Evolutionary conservation across 2,329 filamentous ascomycete species (phyloP), one percentile per base, ranked within the genome.

Genomic region (Ophiostoma ips): DNA sequence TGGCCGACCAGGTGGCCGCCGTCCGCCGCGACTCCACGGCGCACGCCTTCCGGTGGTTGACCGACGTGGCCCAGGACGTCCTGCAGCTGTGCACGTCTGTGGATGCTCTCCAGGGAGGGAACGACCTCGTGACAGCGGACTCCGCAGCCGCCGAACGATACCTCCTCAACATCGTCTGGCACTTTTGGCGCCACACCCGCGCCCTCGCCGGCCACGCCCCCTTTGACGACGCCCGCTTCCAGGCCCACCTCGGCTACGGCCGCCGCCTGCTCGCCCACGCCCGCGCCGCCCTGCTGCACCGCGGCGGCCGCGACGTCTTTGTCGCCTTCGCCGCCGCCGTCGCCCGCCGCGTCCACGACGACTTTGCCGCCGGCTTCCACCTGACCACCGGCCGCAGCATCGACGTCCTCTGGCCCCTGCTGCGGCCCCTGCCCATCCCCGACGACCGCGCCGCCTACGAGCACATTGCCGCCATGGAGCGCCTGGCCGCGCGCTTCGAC

Each of bases 341-440:
- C 34, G 57, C 69, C 1, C 58, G 63, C 0, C 68, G 64, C 6
- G 59, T 82, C 2, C 65, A 72, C 40, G 67, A 67, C 36, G 72
- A 72, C 46, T 90, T 94, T 59, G 72, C 76, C 21, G 73, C 77
- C 15, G 80, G 78, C 2, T 89, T 88, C 67, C 79, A 79, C 50
- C 67, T 94, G 13, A 79, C 71, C 0, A 88, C 83, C 2, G 88
- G 87, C 0, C 68, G 88, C 12, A 82, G 79, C 56, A 92, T 94
- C 84, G 84, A 92, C 60, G 63, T 68, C 9, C 71, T 94, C 5
- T 94, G 89, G 90, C 75, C 77, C 38, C 60, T 70, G 1, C 76
- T 94, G 59, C 77, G 84, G 49, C 86, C 88, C 0, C 63, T 68
- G 11, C 72, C 78, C 5, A 69, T 81, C 19, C 64, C 70, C 2